phyloP scores from a whole-genome alignment of 1,284 basidiomycete species.

The Mycena citricolor region DNA sequence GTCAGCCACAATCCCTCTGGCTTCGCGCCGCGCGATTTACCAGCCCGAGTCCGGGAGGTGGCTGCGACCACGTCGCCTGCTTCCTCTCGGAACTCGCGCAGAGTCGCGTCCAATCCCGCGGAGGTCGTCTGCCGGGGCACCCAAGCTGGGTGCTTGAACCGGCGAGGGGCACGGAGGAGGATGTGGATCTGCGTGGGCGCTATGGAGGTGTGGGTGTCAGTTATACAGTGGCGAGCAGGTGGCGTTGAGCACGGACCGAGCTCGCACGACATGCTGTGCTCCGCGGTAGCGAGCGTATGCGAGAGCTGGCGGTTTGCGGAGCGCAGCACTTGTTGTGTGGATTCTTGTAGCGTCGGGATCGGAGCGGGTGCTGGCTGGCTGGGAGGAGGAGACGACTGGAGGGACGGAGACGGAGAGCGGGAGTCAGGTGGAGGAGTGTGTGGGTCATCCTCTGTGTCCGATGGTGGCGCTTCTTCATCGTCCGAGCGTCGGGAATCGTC shows the following conservation, averaged over 20 bases:
- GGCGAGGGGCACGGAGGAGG: constrained; percentile 66
- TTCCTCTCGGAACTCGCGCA: constrained; percentile 39
- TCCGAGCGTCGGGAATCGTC: constrained; percentile 16
- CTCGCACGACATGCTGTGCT: constrained; percentile 56
- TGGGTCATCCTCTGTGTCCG: constrained; percentile 21
- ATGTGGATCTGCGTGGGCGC: constrained; percentile 72
- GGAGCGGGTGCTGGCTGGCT: constrained; percentile 29
- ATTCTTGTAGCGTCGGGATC: constrained; percentile 58
- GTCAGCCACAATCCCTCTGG: constrained; percentile 62
- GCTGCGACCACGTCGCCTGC: constrained; percentile 17
- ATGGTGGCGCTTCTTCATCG: constrained; percentile 19
- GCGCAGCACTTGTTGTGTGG: constrained; percentile 28
- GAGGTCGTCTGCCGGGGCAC: constrained; percentile 62
- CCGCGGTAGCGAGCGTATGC: constrained; percentile 40
- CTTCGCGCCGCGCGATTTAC: constrained; percentile 28
- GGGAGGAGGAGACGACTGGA: constrained; percentile 15
- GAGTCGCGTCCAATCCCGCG: constrained; percentile 40
- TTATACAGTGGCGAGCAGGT: too few species aligned
- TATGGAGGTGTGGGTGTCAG: constrained; percentile 31
- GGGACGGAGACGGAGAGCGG: constrained; percentile 20
- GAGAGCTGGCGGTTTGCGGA: constrained; percentile 17
- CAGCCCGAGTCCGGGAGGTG: constrained; percentile 1
- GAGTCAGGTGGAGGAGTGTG: constrained; percentile 20
- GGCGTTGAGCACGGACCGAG: too few species aligned
- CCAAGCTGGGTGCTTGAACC: constrained; percentile 73